Base-by-base conservation (phyloP, 1,284 basidiomycete genomes). In the Blastosporella zonata region DNA sequence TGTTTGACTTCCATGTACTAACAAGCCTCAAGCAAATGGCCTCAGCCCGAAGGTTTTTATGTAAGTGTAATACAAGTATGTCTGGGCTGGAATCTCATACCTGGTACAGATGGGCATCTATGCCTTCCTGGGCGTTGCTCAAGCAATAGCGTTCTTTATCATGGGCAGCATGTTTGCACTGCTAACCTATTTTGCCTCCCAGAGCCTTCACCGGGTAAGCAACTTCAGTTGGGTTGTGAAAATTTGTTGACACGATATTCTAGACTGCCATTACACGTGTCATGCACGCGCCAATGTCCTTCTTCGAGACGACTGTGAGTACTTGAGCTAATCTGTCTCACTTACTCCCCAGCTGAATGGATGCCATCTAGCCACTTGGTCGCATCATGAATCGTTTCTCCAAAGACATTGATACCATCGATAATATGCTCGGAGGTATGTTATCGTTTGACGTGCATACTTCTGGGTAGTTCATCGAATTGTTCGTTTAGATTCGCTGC, bases 321-420 rank as follows among this genome's bases (percentile, higher is more conserved):
- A 27, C 43, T 45, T 34, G 6, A 5, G 33, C 17, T 39, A 8
- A n/a, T n/a, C 43, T 18, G 18, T 17, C 10, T 36, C 6, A 37
- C 10, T 7, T 40, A n/a, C 20, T 21, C n/a, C 2, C 7, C 17
- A 20, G 3, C 6, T 21, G 5, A 25, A 38, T 3, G 12, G 20
- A 7, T 12, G 21, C 25, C 13, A 13, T 36, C 1, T 44, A 84
- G 77, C 93, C 93, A 6, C 73, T 94, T 10, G 93, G 94, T 10
- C 85, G 93, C 17, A 92, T 96, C 59, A 87, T 92, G 81, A 91
- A 92, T 65, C 78, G 89, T 13, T 88, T 91, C 66, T 77, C 82
- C 1, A 87, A 87, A 66, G 89, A 95, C 66, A 82, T 93, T 42
- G 92, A 96, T 62, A 93, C 90, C 0, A 77, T 94, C 49, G 93